Base-by-base conservation (phyloP, 1,284 basidiomycete species). In the Amylostereum chailletii region DNA sequence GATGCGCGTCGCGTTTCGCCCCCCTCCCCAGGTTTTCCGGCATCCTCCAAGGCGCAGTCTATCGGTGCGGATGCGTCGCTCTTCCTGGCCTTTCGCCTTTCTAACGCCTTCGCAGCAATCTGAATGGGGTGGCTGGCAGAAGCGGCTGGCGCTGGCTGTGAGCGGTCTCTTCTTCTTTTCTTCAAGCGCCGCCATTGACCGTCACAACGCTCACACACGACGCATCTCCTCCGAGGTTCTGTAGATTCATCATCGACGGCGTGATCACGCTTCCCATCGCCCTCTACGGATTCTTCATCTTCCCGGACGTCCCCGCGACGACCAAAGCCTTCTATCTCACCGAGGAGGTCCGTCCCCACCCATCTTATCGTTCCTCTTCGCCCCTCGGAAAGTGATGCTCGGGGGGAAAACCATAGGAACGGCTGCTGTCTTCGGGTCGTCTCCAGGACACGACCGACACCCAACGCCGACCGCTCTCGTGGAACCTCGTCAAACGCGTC, bases 141-240 rank as follows among this genome's bases (percentile, higher is more conserved):
- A 80, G 77, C 53, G 82, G 83, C 11, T 88, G 82, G 79, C 71
- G 80, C 59, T 88, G 84, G 86, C 66, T 87, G 72, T 83, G 62
- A 56, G 19, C 19, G 19, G 77, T 65, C 6, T 34, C 29, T 29
- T 10, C 30, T 30, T 45, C 4, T 57, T 30, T 30, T 40, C 19
- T 37, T 49, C n/a, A 10, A 30, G n/a, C 31, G 40, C 6, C 40
- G 11, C 27, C 33, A 32, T 31, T 30, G 26, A 48, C 40, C 19
- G 19, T 19, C 19, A 19, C 31, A 10, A 42, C 42, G 2, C 46
- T 49, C 42, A 49, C n/a, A 38, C 7, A 31, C 3, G 31, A 1
- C n/a, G 41, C 34, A 48, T 11, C n/a, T 27, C 8, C 4, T 40
- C 27, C 1, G 11, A 27, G 5, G 43, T 44, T 34, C 39, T 27